Percentiles rank a stretch among this genome's conserved stretches.
phyloP scores from a whole-genome alignment of 2,329 filamentous ascomycete species.

The Lomentospora prolificans region DNA sequence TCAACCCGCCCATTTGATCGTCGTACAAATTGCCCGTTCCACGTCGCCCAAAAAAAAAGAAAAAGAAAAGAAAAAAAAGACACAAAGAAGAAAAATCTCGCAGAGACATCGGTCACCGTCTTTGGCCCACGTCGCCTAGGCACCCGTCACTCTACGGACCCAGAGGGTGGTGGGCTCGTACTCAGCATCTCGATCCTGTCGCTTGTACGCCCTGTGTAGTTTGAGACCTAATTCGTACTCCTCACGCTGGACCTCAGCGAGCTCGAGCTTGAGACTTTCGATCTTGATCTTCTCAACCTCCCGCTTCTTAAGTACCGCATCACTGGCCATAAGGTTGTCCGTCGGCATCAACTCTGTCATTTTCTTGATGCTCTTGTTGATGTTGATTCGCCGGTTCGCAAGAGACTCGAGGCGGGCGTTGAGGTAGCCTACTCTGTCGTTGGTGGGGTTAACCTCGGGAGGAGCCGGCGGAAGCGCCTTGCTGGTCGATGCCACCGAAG shows the following conservation, averaged over 20 bases:
- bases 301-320: slow-evolving; percentile 48
- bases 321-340: slow-evolving; percentile 57
- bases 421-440: slow-evolving; percentile 57
- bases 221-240: slow-evolving; percentile 71
- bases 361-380: slow-evolving; percentile 62
- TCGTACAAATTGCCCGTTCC: too few species aligned
- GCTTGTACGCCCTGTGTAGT: slow-evolving; percentile 65
- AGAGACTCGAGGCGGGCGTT: slow-evolving; percentile 57
- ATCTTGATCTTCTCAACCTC: slow-evolving; percentile 56
- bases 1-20: too few species aligned
- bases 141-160: slow-evolving; percentile 63
- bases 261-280: slow-evolving; percentile 52
- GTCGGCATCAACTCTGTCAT: slow-evolving; percentile 70
- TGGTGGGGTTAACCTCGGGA: slow-evolving; percentile 42
- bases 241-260: slow-evolving; percentile 64
- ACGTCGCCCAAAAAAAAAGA: too few species aligned
- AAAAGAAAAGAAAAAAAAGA: slow-evolving; percentile 1
- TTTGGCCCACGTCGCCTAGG: neutral
- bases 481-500: slow-evolving; percentile 24
- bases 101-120: neutral
- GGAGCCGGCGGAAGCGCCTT: slow-evolving; percentile 55
- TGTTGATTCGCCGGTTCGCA: slow-evolving; percentile 58
- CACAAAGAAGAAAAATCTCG: neutral
- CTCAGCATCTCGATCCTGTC: slow-evolving; percentile 55
- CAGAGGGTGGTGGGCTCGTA: slow-evolving; percentile 63